Percentiles rank a stretch among this genome's conserved stretches.
These are phyloP conservation scores for Paecilomyces sp. DNA, from an alignment of 2,329 filamentous ascomycete species.

Conservation along the genomic window DNA sequence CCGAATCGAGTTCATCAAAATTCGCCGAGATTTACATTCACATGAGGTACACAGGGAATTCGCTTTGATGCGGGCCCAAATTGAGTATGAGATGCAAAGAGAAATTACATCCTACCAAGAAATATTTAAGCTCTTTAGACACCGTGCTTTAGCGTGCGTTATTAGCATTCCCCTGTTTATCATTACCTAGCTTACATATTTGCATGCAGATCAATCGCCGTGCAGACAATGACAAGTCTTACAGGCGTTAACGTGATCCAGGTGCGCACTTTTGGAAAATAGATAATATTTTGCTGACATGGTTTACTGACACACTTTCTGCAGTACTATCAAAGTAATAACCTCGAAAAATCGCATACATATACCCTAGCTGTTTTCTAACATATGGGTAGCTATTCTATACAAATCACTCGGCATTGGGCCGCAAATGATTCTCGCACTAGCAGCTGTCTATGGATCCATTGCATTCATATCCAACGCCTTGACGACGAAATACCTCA, in stretches of 20 bases:
- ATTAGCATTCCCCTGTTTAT: background rate
- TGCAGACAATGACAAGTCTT: constrained; percentile 51
- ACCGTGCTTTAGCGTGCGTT: constrained; percentile 43
- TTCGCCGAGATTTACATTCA: constrained; percentile 40
- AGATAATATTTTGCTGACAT: background rate
- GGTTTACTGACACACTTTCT: background rate
- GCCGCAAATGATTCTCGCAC: constrained; percentile 43
- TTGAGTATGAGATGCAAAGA: constrained; percentile 51
- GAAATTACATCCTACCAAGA: constrained; percentile 48
- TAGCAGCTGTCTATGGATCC: constrained; percentile 51
- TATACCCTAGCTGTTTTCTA: background rate
- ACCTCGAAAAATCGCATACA: background rate
- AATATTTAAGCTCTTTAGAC: constrained; percentile 46
- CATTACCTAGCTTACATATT: background rate
- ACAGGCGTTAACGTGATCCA: constrained; percentile 54
- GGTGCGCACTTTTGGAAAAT: constrained; percentile 13
- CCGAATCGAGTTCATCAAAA: constrained; percentile 40
- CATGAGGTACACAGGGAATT: constrained; percentile 47
- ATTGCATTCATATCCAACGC: constrained; percentile 45
- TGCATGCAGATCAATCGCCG: constrained; percentile 41
- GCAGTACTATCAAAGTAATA: constrained; percentile 27
- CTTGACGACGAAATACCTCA: constrained; percentile 46
- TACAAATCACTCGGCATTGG: constrained; percentile 50
- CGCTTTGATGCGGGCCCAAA: constrained; percentile 46
- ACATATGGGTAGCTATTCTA: constrained; percentile 37